Percentiles rank a stretch among this genome's conserved stretches.
These are phyloP conservation scores for Metschnikowia orientalis DNA, from an alignment of 805 yeast genomes.

Conservation along the genomic window DNA sequence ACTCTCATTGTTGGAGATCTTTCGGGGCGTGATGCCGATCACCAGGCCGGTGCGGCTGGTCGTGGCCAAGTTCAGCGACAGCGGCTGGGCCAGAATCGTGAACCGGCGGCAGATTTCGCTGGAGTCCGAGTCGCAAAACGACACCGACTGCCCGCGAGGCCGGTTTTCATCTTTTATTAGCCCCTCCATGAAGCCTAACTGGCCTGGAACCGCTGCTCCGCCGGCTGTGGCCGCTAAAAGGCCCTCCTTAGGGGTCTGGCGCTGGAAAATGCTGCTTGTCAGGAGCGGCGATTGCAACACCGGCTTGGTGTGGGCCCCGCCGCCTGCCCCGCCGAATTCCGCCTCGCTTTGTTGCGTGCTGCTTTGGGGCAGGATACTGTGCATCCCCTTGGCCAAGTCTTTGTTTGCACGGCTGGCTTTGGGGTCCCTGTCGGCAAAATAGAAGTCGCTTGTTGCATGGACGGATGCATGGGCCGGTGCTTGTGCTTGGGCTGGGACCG, in stretches of 20 bases:
- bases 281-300: constrained; percentile 4
- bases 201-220: neutral
- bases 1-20: constrained; percentile 11
- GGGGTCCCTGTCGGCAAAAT: too few relatives aligned
- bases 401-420: too few relatives aligned
- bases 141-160: constrained; percentile 21
- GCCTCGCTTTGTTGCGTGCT: neutral
- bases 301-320: too few relatives aligned
- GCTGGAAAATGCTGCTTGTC: constrained; percentile 2
- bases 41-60: constrained; percentile 10
- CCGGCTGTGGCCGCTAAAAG: neutral
- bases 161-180: constrained; percentile 4
- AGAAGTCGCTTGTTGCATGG: too few relatives aligned
- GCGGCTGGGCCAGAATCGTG: constrained; percentile 43
- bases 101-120: constrained; percentile 38
- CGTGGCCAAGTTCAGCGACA: constrained; percentile 23
- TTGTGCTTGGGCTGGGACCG: too few relatives aligned
- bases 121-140: constrained; percentile 33
- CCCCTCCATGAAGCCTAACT: neutral
- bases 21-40: constrained; percentile 9
- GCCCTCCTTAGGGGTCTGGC: constrained; percentile 1
- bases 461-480: too few relatives aligned
- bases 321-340: too few relatives aligned
- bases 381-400: too few relatives aligned
- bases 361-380: constrained; percentile 5